A percentile compares a stretch with the other conserved stretches of the same genome.
These are phyloP conservation scores for Cladophialophora yegresii DNA, from an alignment of 2,329 filamentous ascomycete genomes.

Conservation along the genomic window DNA sequence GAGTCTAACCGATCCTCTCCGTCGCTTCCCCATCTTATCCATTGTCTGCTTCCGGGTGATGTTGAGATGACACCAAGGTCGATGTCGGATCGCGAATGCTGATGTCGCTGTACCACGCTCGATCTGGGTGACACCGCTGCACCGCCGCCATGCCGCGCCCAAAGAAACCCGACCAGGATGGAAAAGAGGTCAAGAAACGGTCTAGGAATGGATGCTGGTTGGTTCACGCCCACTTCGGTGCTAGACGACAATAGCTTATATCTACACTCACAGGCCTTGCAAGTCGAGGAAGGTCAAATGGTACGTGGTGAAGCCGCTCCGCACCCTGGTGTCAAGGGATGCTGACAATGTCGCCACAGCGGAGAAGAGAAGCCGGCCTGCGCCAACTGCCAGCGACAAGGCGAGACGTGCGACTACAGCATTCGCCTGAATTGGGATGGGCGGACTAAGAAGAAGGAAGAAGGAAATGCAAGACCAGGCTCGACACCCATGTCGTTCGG, in stretches of 20 bases:
- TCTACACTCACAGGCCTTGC: conserved; percentile 62
- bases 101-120: conserved; percentile 21
- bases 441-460: conserved; percentile 61
- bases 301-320: conserved; percentile 41
- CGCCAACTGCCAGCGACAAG: conserved; percentile 69
- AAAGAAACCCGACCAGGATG: conserved; percentile 55
- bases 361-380: conserved; percentile 75
- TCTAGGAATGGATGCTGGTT: conserved; percentile 71
- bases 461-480: conserved; percentile 37
- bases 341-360: conserved; percentile 41
- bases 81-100: conserved; percentile 9
- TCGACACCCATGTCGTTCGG: conserved; percentile 43
- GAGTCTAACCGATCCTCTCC: conserved; percentile 8
- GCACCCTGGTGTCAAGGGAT: neutral
- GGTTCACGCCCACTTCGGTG: conserved; percentile 8
- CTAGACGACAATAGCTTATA: conserved; percentile 22
- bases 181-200: conserved; percentile 64
- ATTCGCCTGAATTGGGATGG: conserved; percentile 81
- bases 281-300: conserved; percentile 80
- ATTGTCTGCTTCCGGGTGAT: conserved; percentile 3
- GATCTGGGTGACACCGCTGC: conserved; percentile 21
- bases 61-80: conserved; percentile 10
- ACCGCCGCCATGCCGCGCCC: conserved; percentile 61
- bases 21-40: conserved; percentile 6
- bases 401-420: conserved; percentile 76